Percentiles rank a stretch among this genome's conserved stretches.
Conservation (phyloP, 2,329 filamentous ascomycete genomes). For the Neodidymelliopsis sp. region DNA sequence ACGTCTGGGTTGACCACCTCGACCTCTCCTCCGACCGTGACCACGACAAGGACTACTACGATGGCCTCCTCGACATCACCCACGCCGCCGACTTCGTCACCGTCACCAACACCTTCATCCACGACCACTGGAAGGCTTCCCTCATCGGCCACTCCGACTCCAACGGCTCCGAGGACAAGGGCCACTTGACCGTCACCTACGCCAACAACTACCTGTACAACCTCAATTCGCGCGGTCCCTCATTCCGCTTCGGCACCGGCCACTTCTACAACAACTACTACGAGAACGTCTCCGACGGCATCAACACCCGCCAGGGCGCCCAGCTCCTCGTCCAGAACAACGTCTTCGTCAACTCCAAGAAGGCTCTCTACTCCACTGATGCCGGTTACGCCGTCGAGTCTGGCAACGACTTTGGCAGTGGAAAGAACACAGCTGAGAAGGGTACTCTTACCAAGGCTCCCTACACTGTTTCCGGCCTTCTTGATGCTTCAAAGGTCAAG, state of each 20-base stretch:
- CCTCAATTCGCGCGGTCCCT: constrained; percentile 69
- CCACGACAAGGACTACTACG: constrained; percentile 74
- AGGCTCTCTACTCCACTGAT: constrained; percentile 46
- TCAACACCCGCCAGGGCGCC: constrained; percentile 54
- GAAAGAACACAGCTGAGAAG: constrained; percentile 38
- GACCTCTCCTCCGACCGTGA: constrained; percentile 67
- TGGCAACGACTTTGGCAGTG: constrained; percentile 52
- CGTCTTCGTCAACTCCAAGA: constrained; percentile 44
- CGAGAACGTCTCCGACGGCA: constrained; percentile 48
- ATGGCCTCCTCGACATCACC: constrained; percentile 70
- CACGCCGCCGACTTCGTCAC: constrained; percentile 70
- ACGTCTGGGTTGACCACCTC: constrained; percentile 72
- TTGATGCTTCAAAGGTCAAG: constrained; percentile 47
- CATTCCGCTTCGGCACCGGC: constrained; percentile 70
- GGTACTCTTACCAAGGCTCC: constrained; percentile 46
- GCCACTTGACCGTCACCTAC: constrained; percentile 70
- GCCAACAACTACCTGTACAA: constrained; percentile 72
- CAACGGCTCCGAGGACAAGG: constrained; percentile 66
- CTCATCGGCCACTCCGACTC: constrained; percentile 67
- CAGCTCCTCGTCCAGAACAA: constrained; percentile 55
- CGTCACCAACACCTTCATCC: constrained; percentile 61
- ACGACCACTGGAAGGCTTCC: constrained; percentile 67
- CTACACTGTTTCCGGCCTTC: constrained; percentile 43
- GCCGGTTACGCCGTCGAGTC: constrained; percentile 47
- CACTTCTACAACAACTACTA: constrained; percentile 66